phyloP scores from a whole-genome alignment of 495 filamentous ascomycete species.

The Geopyxis carbonaria region DNA sequence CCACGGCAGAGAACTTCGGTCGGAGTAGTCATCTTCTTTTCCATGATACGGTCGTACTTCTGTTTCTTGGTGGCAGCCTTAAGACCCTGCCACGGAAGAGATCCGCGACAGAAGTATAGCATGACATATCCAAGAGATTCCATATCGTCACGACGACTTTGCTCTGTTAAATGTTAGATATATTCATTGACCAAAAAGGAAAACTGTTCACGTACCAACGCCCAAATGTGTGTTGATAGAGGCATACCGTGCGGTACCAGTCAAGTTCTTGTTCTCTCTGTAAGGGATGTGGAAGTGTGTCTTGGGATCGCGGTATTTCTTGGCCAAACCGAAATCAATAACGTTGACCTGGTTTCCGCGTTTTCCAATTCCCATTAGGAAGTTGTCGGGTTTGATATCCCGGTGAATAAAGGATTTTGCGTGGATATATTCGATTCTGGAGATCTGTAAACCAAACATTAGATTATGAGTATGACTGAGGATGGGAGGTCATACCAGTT shows the following conservation, averaged over 20 bases:
- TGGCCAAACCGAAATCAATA: constrained; percentile 97
- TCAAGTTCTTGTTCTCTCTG: constrained; percentile 99
- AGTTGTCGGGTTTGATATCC: constrained; percentile 99
- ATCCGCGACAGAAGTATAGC: constrained; percentile 99
- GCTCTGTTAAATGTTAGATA: constrained; percentile 41
- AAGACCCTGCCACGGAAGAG: constrained; percentile 95
- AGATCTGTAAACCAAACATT: constrained; percentile 41
- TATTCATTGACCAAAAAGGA: not conserved
- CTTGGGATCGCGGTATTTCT: constrained; percentile 99
- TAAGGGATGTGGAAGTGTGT: constrained; percentile 99
- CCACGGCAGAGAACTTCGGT: constrained; percentile 98
- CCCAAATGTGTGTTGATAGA: constrained; percentile 98
- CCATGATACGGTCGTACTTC: constrained; percentile 99
- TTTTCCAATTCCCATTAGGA: constrained; percentile 99
- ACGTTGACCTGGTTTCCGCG: constrained; percentile 99
- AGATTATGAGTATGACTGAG: constrained; percentile 5
- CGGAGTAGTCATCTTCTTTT: constrained; percentile 99
- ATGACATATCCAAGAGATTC: constrained; percentile 98
- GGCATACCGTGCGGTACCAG: constrained; percentile 95
- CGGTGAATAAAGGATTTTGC: constrained; percentile 99
- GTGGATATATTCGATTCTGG: constrained; percentile 99
- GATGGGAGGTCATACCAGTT: constrained; percentile 37
- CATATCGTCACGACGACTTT: constrained; percentile 99
- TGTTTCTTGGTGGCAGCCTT: constrained; percentile 99
- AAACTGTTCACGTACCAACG: constrained; percentile 48